Percentiles rank a stretch among this genome's conserved stretches.
phyloP scores from a whole-genome alignment of 2,329 filamentous ascomycete species.

The Colletotrichum melonis region DNA sequence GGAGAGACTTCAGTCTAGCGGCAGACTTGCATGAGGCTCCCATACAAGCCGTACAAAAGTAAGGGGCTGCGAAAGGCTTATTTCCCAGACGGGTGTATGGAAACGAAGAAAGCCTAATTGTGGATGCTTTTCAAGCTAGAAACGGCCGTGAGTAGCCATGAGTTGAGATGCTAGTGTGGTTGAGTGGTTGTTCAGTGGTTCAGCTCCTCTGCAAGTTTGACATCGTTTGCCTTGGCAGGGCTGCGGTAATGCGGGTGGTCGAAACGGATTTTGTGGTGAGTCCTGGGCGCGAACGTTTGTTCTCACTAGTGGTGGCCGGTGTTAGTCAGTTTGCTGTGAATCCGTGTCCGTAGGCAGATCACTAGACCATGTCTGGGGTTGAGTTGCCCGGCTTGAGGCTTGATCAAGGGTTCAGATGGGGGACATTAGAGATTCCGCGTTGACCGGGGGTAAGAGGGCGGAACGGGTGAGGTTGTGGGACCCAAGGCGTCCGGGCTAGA shows the following conservation, averaged over 20 bases:
- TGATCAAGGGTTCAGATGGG: background rate
- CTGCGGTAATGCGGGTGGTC: background rate
- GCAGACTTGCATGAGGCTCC: background rate
- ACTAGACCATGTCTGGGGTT: background rate
- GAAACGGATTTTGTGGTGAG: background rate
- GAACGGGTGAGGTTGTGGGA: conserved; percentile 16
- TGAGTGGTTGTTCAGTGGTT: background rate
- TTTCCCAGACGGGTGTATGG: background rate
- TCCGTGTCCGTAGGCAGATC: background rate
- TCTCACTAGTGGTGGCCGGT: background rate
- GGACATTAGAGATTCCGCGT: conserved; percentile 26
- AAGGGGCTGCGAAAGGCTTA: conserved; percentile 4
- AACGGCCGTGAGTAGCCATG: conserved; percentile 2
- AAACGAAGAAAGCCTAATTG: conserved; percentile 19
- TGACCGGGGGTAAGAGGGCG: conserved; percentile 24
- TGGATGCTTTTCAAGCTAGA: conserved; percentile 5
- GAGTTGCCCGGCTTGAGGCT: background rate
- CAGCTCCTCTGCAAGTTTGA: conserved; percentile 28
- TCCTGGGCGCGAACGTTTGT: background rate
- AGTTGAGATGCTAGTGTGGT: background rate
- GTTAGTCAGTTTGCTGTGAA: background rate
- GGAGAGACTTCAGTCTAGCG: background rate
- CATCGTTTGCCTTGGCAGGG: conserved; percentile 8
- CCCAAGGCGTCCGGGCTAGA: conserved; percentile 18
- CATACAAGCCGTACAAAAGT: background rate